Evolutionary conservation across 192 early-diverging fungal genomes (phyloP).

Genomic region (Geranomyces variabilis): DNA sequence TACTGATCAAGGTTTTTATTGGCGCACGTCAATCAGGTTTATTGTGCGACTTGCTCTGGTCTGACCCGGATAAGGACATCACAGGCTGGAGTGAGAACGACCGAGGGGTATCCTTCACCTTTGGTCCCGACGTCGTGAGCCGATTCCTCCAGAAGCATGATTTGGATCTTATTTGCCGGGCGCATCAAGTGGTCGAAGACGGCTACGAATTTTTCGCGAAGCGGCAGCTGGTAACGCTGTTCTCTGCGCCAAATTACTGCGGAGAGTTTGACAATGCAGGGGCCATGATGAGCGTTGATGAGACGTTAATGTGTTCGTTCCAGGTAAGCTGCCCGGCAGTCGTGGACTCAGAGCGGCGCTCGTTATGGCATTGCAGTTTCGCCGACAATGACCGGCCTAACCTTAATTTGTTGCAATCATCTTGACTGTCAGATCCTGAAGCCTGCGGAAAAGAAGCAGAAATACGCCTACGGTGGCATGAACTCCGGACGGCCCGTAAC

Average conservation of each 20-base stretch:
- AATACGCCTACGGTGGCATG: constrained; percentile 75
- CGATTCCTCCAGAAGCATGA: constrained; percentile 95
- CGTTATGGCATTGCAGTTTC: too few species aligned
- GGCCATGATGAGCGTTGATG: constrained; percentile 73
- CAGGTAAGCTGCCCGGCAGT: constrained; percentile 39
- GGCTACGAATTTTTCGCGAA: constrained; percentile 99
- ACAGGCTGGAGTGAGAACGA: constrained; percentile 97
- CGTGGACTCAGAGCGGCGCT: too few species aligned
- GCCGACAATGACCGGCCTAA: too few species aligned
- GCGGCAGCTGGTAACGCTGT: constrained; percentile 92
- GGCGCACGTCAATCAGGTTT: constrained; percentile 75
- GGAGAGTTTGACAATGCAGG: constrained; percentile 75
- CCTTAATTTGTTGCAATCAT: too few species aligned
- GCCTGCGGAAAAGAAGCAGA: constrained; percentile 91
- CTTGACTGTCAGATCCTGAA: constrained; percentile 77
- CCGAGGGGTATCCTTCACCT: constrained; percentile 93
- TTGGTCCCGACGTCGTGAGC: constrained; percentile 92
- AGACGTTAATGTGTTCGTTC: constrained; percentile 72
- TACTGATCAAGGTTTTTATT: not conserved
- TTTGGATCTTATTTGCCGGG: constrained; percentile 95
- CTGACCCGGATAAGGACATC: constrained; percentile 96
- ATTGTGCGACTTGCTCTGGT: constrained; percentile 95
- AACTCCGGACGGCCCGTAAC: constrained; percentile 69
- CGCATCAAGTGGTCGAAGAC: constrained; percentile 98
- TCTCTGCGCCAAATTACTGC: constrained; percentile 97